Evolutionary conservation across 768 basidiomycete species (phyloP), one percentile per base, ranked within the genome.

Genomic region (Phlebiopsis flavidoalba): DNA sequence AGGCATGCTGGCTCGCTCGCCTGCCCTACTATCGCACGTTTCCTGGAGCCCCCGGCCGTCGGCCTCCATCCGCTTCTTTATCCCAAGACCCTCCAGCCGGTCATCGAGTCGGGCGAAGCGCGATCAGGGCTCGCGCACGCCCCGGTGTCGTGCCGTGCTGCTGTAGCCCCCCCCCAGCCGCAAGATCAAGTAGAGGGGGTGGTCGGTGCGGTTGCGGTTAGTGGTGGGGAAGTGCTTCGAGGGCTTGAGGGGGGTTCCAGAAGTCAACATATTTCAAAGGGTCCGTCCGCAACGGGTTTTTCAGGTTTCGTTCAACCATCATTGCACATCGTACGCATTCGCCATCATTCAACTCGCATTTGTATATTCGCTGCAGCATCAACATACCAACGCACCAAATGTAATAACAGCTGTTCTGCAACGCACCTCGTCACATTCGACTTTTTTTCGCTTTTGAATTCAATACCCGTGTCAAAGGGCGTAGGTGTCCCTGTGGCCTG

Each of bases 171-270:
- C n/a, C n/a, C n/a, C n/a, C 54, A 55, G 54, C 54, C 54, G 40
- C 54, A 55, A n/a, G 54, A 55, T 55, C 40, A 55, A 55, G 54
- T 55, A 43, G 40, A 31, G 26, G 26, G 40, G 40, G 40, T 43
- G 40, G 40, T 43, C 4, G 40, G 40, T n/a, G n/a, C n/a, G 8
- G 11, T 43, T 8, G 37, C 40, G 17, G 40, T n/a, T n/a, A n/a
- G n/a, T n/a, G 40, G 40, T 31, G 26, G 26, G 6, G 6, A 31
- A 31, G 40, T 43, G 40, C 17, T 43, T 43, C 17, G 12, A 43
- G 17, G 17, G 40, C 10, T 12, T 3, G 12, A 17, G 17, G 17
- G 40, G 40, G 40, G 40, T 43, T n/a, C 40, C 17, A 17, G 40
- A n/a, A n/a, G n/a, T n/a, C 40, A 43, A 31, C 26, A 31, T 43